Conservation (phyloP, 2,329 filamentous ascomycete species). For the Aspergillus sp. region DNA sequence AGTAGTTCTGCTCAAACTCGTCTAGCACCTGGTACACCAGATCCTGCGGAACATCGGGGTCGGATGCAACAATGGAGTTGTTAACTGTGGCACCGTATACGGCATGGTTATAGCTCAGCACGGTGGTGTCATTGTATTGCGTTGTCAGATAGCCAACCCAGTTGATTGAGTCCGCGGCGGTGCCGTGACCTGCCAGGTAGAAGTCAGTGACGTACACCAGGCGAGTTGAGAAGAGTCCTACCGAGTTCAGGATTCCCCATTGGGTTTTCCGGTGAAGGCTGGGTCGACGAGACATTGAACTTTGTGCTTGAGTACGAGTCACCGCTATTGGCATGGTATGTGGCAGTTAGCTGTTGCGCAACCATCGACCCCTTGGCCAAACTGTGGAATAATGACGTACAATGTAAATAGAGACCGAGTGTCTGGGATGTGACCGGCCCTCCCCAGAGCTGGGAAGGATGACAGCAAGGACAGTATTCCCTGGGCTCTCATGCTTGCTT, state of each 20-base stretch:
- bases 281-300: slow-evolving; percentile 1
- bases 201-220: background rate
- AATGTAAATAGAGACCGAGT: background rate
- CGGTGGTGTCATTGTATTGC: background rate
- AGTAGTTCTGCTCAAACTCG: background rate
- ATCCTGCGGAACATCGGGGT: background rate
- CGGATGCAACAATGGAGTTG: background rate
- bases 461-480: background rate
- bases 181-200: background rate
- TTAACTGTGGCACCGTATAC: slow-evolving; percentile 8
- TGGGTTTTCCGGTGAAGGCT: background rate
- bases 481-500: background rate
- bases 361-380: too few relatives aligned
- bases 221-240: background rate
- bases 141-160: slow-evolving; percentile 11
- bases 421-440: background rate
- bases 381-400: background rate
- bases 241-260: slow-evolving; percentile 7
- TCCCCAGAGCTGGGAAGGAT: background rate
- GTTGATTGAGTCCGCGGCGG: slow-evolving; percentile 3
- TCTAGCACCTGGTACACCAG: slow-evolving; percentile 1
- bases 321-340: background rate
- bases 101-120: slow-evolving; percentile 10
- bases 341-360: background rate
- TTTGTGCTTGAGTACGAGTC: slow-evolving; percentile 9